Conservation (phyloP, 2,329 filamentous ascomycete species). For the Calonectria pteridis region DNA sequence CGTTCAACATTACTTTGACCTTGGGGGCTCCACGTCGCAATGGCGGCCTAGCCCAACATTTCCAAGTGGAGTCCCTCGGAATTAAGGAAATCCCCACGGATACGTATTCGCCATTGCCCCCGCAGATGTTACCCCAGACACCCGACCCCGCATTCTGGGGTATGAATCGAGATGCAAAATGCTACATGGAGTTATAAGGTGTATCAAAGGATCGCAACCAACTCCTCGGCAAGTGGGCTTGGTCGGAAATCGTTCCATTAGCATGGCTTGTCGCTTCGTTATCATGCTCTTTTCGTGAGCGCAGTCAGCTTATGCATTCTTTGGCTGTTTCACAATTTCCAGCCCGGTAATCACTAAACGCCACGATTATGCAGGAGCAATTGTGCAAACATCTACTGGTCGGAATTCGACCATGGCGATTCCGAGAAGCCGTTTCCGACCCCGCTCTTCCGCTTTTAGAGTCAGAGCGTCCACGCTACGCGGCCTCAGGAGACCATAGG, state of each 20-base stretch:
- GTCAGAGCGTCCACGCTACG: background rate
- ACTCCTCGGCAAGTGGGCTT: background rate
- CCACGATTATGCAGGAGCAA: background rate
- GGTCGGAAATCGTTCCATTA: background rate
- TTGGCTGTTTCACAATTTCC: background rate
- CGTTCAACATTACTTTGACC: background rate
- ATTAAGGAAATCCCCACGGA: background rate
- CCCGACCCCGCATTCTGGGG: background rate
- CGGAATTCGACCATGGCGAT: background rate
- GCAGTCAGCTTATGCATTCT: background rate
- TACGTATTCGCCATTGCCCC: background rate
- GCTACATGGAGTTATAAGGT: background rate
- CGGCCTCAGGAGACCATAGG: background rate
- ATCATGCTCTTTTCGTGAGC: background rate
- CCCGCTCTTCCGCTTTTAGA: background rate
- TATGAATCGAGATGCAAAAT: background rate
- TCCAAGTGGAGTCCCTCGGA: background rate
- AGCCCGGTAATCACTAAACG: background rate
- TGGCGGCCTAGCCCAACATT: background rate
- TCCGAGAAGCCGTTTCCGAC: conserved; percentile 7
- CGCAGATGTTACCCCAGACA: background rate
- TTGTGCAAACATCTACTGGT: background rate
- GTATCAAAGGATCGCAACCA: background rate
- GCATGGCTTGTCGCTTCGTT: background rate
- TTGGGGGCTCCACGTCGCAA: background rate